Percentiles rank a stretch among this genome's conserved stretches.
These are phyloP conservation scores for Flaveria floridana DNA, from an alignment of 140 eudicot species.

Conservation along the genomic window DNA sequence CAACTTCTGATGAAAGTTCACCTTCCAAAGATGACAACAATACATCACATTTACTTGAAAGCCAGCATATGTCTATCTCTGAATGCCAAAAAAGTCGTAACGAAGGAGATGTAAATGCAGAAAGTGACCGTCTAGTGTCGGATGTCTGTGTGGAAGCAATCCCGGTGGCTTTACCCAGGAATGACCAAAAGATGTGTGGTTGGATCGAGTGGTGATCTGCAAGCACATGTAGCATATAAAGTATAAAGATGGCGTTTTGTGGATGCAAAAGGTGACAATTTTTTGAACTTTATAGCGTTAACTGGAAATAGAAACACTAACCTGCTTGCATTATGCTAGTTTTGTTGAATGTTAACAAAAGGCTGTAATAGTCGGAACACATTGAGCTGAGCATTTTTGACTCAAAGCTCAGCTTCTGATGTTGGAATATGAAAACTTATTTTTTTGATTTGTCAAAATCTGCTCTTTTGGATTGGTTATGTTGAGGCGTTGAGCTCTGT, in stretches of 20 bases:
- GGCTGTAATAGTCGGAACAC: not conserved
- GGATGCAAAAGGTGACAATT: constrained; percentile 2
- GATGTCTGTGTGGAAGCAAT: constrained; percentile 16
- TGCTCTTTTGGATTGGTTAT: not conserved
- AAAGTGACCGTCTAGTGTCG: not conserved
- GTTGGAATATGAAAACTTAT: not conserved
- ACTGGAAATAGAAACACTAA: not conserved
- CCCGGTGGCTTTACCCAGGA: not conserved
- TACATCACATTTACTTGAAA: constrained; percentile 11
- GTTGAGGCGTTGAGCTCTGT: not conserved
- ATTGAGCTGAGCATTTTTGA: constrained; percentile 17
- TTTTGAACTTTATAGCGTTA: constrained; percentile 2
- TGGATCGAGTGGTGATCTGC: constrained; percentile 42
- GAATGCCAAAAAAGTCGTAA: not conserved
- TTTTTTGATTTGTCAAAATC: not conserved
- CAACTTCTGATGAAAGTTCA: constrained; percentile 9
- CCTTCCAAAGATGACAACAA: constrained; percentile 18
- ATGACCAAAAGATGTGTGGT: constrained; percentile 32
- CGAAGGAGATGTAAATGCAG: constrained; percentile 9
- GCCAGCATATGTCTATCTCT: not conserved
- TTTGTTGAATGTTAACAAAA: not conserved
- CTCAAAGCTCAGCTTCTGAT: not conserved
- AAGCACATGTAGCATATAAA: not conserved
- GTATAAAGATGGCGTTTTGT: not conserved
- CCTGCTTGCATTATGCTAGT: not conserved